A percentile compares a stretch with the other conserved stretches of the same genome.
phyloP scores from a whole-genome alignment of 2,329 filamentous ascomycete species.

The Endocalyx cinctus region DNA sequence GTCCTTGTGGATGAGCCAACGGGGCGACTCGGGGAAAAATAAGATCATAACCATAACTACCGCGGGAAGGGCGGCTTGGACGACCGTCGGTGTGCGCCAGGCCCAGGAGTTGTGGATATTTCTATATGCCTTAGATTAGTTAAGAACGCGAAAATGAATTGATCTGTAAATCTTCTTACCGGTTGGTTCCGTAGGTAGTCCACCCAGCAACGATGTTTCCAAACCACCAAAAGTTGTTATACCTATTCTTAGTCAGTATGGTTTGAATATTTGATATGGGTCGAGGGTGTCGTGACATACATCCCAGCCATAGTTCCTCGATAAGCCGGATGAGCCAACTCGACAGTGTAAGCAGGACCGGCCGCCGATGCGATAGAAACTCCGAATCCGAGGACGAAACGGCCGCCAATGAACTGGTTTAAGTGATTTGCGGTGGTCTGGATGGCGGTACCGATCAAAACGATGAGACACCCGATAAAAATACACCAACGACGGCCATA shows the following conservation, averaged over 20 bases:
- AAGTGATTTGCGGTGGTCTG: slow-evolving; percentile 42
- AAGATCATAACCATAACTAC: slow-evolving; percentile 40
- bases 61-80: slow-evolving; percentile 41
- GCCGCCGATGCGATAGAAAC: slow-evolving; percentile 55
- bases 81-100: slow-evolving; percentile 56
- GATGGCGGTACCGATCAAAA: slow-evolving; percentile 46
- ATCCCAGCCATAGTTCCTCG: slow-evolving; percentile 58
- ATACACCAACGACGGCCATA: slow-evolving; percentile 52
- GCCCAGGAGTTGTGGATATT: slow-evolving; percentile 39
- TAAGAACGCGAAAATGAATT: too few species aligned
- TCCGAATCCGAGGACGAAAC: slow-evolving; percentile 53
- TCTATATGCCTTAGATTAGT: slow-evolving; percentile 27
- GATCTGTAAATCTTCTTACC: slow-evolving; percentile 7
- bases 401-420: slow-evolving; percentile 51
- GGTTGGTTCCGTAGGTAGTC: slow-evolving; percentile 39
- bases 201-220: slow-evolving; percentile 53
- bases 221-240: slow-evolving; percentile 40
- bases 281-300: slow-evolving; percentile 45
- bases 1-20: slow-evolving; percentile 38
- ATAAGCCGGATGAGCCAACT: slow-evolving; percentile 59
- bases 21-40: slow-evolving; percentile 31
- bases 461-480: slow-evolving; percentile 49
- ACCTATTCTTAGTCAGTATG: slow-evolving; percentile 9
- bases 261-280: background rate
- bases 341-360: slow-evolving; percentile 59